Percentiles rank a stretch among this genome's conserved stretches.
These are phyloP conservation scores for Periconia digitata DNA, from an alignment of 2,329 filamentous ascomycete genomes.

Conservation along the genomic window DNA sequence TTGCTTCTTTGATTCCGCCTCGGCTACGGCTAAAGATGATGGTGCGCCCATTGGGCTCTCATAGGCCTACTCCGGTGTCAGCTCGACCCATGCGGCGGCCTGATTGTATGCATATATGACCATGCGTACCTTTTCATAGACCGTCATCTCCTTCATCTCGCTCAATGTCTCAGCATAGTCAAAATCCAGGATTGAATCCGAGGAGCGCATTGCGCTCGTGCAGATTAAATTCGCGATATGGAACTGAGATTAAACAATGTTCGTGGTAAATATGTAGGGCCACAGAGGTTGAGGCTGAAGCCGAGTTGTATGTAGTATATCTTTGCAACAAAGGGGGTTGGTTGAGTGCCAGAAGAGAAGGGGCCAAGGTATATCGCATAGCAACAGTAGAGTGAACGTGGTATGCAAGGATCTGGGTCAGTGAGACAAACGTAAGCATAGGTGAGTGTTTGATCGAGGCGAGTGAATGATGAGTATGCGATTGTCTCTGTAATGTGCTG, in stretches of 20 bases:
- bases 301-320: not conserved
- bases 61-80: not conserved
- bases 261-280: not conserved
- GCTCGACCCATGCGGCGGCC: not conserved
- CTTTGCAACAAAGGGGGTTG: not conserved
- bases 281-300: not conserved
- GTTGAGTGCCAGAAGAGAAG: too few species aligned
- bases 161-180: conserved; percentile 6
- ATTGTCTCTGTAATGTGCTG: too few species aligned
- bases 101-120: not conserved
- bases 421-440: too few species aligned
- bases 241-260: not conserved
- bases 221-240: not conserved
- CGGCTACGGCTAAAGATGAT: too few species aligned
- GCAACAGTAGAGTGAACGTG: too few species aligned
- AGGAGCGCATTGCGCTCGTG: too few species aligned
- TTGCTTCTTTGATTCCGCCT: too few species aligned
- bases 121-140: conserved; percentile 3
- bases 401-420: too few species aligned
- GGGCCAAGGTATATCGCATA: too few species aligned
- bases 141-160: conserved; percentile 7
- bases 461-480: too few species aligned
- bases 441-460: too few species aligned
- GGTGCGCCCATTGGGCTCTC: too few species aligned
- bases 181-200: conserved; percentile 6